Evolutionary conservation across 2,329 filamentous ascomycete genomes (phyloP), one percentile per base, ranked within the genome.

Genomic region (Aspergillus clavatus): DNA sequence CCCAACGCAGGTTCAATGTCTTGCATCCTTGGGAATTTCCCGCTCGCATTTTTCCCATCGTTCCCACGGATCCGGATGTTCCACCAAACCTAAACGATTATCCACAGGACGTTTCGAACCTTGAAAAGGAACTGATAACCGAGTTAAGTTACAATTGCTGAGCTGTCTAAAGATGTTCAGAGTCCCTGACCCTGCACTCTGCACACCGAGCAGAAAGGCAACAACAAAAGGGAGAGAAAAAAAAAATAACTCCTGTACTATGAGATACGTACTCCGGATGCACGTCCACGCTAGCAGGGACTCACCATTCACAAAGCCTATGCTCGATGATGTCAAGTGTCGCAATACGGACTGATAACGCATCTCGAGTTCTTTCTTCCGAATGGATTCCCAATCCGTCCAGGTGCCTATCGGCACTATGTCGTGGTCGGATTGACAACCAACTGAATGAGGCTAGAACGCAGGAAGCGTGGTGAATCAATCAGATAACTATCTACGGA

Each of bases 21-120:
- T 43, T 21, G 27, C 38, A 27, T 40, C 46, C 54, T 40, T 53
- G 50, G 54, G 42, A 51, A 47, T 46, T 51, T 51, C 54, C 53
- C 54, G 50, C 35, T 31, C 27, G 21, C 22, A 18, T 35, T 40
- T n/a, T n/a, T n/a, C n/a, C n/a, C n/a, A n/a, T n/a, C n/a, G n/a
- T n/a, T 53, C 50, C 54, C 54, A 52, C 51, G 54, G 54, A 47
- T 53, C 45, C 38, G 27, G 19, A 21, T 43, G 53, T 56, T 48
- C 54, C 50, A 48, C 50, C 45, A 44, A 51, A 48, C 51, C 47
- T 47, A 50, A 51, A 52, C 41, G 31, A 42, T 52, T 40, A 31
- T 39, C 47, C 51, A 40, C 48, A 37, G n/a, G 40, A 8, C 10
- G 8, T 10, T 8, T 5, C 2, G 8, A 14, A 16, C 18, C 16